phyloP scores from a whole-genome alignment of 768 basidiomycete species.

The Daedaleopsis nitida region DNA sequence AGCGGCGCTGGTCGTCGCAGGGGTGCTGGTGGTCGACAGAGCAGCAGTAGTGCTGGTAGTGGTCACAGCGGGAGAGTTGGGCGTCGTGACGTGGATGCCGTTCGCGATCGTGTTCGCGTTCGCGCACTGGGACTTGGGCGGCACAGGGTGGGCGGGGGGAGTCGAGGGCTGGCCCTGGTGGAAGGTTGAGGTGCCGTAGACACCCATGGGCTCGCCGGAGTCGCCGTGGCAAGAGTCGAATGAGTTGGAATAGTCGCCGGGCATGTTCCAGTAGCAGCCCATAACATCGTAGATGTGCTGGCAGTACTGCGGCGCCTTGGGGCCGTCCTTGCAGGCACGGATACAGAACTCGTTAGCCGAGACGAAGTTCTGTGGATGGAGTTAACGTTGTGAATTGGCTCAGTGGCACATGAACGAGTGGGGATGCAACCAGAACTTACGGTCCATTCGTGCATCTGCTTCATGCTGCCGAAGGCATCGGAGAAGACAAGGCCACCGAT shows the following conservation, averaged over 20 bases:
- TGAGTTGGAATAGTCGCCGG: conserved; percentile 44
- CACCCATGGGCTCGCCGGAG: conserved; percentile 62
- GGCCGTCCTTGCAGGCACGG: conserved; percentile 62
- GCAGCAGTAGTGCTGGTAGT: background rate
- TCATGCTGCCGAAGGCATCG: conserved; percentile 57
- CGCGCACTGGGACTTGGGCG: conserved; percentile 63
- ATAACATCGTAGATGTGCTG: conserved; percentile 60
- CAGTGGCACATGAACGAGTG: conserved; percentile 3
- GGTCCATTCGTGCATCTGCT: conserved; percentile 76
- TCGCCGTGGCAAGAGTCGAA: conserved; percentile 54
- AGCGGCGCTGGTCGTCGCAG: background rate
- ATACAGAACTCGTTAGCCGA: conserved; percentile 66
- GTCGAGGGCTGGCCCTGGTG: conserved; percentile 61
- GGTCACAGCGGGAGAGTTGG: background rate
- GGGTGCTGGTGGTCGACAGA: background rate
- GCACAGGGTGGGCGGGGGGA: conserved; percentile 57
- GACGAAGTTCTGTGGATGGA: conserved; percentile 55
- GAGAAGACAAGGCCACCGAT: conserved; percentile 76
- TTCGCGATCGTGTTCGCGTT: conserved; percentile 54
- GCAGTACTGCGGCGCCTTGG: conserved; percentile 54
- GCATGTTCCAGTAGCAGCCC: conserved; percentile 68
- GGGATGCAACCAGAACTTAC: conserved; percentile 35
- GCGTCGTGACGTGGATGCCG: conserved; percentile 19
- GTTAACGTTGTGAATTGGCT: conserved; percentile 8
- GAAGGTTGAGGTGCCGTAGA: conserved; percentile 70